Evolutionary conservation across 768 basidiomycete genomes (phyloP), one percentile per base, ranked within the genome.

Genomic region (Mrakia gelida): DNA sequence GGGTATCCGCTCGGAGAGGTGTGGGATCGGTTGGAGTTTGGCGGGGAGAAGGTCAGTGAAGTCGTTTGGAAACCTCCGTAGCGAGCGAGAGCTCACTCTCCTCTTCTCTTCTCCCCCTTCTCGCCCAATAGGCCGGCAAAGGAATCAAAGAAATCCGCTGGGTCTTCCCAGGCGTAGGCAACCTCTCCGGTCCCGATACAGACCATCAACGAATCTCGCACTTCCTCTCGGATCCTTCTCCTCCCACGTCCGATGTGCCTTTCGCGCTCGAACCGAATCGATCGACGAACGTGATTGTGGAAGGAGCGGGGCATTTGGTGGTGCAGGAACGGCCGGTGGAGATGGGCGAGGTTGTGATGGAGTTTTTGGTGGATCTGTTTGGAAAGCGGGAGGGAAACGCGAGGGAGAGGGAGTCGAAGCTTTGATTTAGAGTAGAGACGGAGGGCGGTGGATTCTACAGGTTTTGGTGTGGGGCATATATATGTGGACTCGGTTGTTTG

Each of bases 351-450:
- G 67, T 43, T 10, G 3, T 70, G 67, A 38, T 5, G 38, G 67
- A 70, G 21, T 70, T 70, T n/a, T 70, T 70, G 67, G 67, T 70
- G 21, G 67, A 70, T 13, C 5, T 70, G 26, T 70, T 41, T n/a
- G 23, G 38, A 15, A 30, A 21, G 30, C 1, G 9, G 8, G 67
- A n/a, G 30, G 6, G 16, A 13, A 41, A 41, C 11, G 67, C 41
- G 59, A 28, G 18, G 59, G 18, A 16, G 49, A 52, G 49, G 49
- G 49, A 52, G 15, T 9, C 49, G 49, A 52, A 52, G 49, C 49
- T 52, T 52, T 52, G 45, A 45, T 6, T 16, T 45, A 45, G n/a
- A n/a, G n/a, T n/a, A n/a, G n/a, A n/a, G n/a, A n/a, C n/a, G n/a
- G n/a, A n/a, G n/a, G n/a, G n/a, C n/a, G n/a, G n/a, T n/a, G n/a